Evolutionary conservation across 495 filamentous ascomycete species (phyloP).

Genomic region (Penicillium tannophilum): DNA sequence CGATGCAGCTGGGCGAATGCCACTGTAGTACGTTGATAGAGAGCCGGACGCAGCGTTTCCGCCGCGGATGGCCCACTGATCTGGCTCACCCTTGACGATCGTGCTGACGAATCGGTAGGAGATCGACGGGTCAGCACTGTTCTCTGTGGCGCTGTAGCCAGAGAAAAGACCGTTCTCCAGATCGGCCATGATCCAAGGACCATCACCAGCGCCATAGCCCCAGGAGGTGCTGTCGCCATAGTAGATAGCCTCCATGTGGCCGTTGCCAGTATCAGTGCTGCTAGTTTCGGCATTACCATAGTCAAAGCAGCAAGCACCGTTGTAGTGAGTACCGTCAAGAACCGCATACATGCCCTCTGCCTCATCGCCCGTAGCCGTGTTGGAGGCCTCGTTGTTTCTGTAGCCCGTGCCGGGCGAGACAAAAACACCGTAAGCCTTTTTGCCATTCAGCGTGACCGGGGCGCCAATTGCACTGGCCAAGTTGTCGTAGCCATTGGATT

Average conservation of each 20-base stretch:
- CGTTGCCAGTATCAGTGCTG: slow-evolving; percentile 55
- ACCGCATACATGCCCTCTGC: slow-evolving; percentile 62
- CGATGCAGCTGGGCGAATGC: slow-evolving; percentile 41
- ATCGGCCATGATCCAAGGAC: slow-evolving; percentile 65
- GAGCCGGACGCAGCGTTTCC: slow-evolving; percentile 54
- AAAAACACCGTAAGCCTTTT: slow-evolving; percentile 62
- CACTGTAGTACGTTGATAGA: slow-evolving; percentile 57
- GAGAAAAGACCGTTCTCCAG: slow-evolving; percentile 63
- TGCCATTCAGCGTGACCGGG: slow-evolving; percentile 57
- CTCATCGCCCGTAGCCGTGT: slow-evolving; percentile 54
- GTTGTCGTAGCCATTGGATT: slow-evolving; percentile 56
- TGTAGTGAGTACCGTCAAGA: slow-evolving; percentile 62
- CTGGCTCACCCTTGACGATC: slow-evolving; percentile 52
- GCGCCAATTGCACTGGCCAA: slow-evolving; percentile 57
- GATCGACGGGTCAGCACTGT: slow-evolving; percentile 49
- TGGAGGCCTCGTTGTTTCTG: slow-evolving; percentile 51
- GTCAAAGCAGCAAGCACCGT: slow-evolving; percentile 60
- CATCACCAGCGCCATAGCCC: slow-evolving; percentile 54
- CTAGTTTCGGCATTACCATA: slow-evolving; percentile 62
- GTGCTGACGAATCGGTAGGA: slow-evolving; percentile 55
- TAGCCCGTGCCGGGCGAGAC: slow-evolving; percentile 58
- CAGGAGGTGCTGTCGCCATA: slow-evolving; percentile 50
- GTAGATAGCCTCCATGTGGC: slow-evolving; percentile 66
- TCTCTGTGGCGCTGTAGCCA: slow-evolving; percentile 39
- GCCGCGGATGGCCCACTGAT: slow-evolving; percentile 57